These are phyloP conservation scores for Cutaneotrichosporon cavernicola DNA, from an alignment of 1,284 basidiomycete species.

Conservation along the genomic window DNA sequence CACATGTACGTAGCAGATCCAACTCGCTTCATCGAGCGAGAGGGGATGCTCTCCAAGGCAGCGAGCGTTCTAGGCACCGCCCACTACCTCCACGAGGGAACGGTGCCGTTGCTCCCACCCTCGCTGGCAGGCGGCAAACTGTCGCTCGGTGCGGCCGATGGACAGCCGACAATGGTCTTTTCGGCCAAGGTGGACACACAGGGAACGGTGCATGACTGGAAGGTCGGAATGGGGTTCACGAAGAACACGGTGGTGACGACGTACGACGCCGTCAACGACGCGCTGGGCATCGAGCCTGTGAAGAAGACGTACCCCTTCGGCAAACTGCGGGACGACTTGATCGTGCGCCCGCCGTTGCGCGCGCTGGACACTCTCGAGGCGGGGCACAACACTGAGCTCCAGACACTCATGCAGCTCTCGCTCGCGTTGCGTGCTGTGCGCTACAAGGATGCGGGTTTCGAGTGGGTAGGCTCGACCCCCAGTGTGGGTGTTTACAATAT, in stretches of 20 bases:
- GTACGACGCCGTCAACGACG: conserved; percentile 69
- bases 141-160: conserved; percentile 59
- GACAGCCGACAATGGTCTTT: conserved; percentile 70
- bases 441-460: conserved; percentile 34
- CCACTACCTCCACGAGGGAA: conserved; percentile 65
- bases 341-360: neutral
- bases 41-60: conserved; percentile 61
- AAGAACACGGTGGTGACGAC: conserved; percentile 65
- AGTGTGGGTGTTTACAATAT: conserved; percentile 23
- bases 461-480: conserved; percentile 28
- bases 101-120: conserved; percentile 68
- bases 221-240: conserved; percentile 69
- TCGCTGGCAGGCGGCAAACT: conserved; percentile 56
- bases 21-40: conserved; percentile 71
- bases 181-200: conserved; percentile 66
- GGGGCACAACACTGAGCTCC: conserved; percentile 52
- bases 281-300: conserved; percentile 54
- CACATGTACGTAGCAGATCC: conserved; percentile 95
- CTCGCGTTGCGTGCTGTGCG: conserved; percentile 36
- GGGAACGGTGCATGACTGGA: conserved; percentile 70
- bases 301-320: conserved; percentile 35
- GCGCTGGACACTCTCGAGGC: conserved; percentile 9
- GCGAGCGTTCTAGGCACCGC: conserved; percentile 61
- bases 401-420: conserved; percentile 52
- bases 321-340: conserved; percentile 11